These are phyloP conservation scores for Lobosporangium transversale DNA, from an alignment of 192 early-diverging fungal species.

Conservation along the genomic window DNA sequence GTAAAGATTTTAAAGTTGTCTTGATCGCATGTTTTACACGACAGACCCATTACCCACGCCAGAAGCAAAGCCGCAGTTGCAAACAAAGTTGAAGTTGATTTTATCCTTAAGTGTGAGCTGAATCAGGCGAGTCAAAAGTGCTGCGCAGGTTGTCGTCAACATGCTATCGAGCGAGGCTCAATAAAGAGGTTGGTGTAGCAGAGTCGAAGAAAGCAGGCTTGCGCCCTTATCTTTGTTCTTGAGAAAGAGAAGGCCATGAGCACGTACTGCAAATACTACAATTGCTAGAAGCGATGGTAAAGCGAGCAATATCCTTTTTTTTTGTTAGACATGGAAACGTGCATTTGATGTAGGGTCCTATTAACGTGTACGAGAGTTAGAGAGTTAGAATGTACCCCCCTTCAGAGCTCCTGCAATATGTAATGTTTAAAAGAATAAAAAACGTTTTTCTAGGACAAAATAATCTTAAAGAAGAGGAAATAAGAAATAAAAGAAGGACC, in stretches of 20 bases:
- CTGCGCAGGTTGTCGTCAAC: neutral
- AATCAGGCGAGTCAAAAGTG: conserved; percentile 10
- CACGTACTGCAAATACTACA: neutral
- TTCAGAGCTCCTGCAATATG: neutral
- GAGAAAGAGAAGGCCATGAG: neutral
- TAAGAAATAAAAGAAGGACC: neutral
- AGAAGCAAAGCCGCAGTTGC: neutral
- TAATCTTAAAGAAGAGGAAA: neutral
- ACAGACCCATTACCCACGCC: neutral
- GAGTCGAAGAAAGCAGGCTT: neutral
- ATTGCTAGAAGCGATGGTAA: neutral
- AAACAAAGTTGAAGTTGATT: neutral
- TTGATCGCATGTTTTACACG: neutral
- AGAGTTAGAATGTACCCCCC: neutral
- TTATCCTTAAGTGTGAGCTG: neutral
- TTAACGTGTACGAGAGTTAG: neutral
- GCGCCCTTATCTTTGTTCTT: too few species aligned
- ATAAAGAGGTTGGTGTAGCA: neutral
- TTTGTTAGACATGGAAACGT: too few species aligned
- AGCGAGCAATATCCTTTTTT: neutral
- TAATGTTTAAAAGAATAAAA: neutral
- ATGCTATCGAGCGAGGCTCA: neutral
- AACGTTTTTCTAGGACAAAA: neutral
- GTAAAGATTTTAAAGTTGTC: neutral
- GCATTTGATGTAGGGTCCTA: conserved; percentile 27